Evolutionary conservation across 225 moss, liverwort and hornwort species (phyloP), one percentile per base, ranked within the genome.

Genomic region (Pseudisothecium myosuroides): DNA sequence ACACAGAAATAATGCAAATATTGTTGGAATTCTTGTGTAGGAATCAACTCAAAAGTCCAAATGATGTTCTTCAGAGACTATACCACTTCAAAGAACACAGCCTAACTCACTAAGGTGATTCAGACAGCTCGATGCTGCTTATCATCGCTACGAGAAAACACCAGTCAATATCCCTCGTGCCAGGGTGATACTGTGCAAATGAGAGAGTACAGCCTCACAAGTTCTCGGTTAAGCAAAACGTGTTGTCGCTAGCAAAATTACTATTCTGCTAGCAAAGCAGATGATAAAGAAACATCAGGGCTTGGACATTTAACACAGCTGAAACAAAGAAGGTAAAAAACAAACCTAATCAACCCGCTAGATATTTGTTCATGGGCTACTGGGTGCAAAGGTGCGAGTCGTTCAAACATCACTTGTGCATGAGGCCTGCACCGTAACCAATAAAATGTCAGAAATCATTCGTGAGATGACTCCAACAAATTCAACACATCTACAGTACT

Each of bases 331-430:
- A 84, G 76, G 88, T 55, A 15, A 36, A 41, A 54, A 65, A 31
- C 76, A 89, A 76, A 99, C 98, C 97, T 96, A 90, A 93, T 95
- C 59, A 99, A 86, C 28, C 97, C 96, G 82, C 90, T 95, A 88
- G 95, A 99, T 91, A 99, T 99, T 83, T 96, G 93, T 86, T 97
- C 96, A 93, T 96, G 97, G 61, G 99, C 97, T 86, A 96, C 97
- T 63, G 99, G 99, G 81, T 97, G 96, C 89, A 99, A 90, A 80
- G 95, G 93, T 87, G 96, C 97, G 77, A 99, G 95, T 85, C 97
- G 96, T 91, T 99, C 99, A 90, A 99, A 97, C 59, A 99, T 90
- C 81, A 99, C 90, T 92, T 95, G 92, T 52, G 99, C 97, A 94
- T 99, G 97, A 87, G 95, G 90, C 98, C 98, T 99, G 95, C 87